Base-by-base conservation (phyloP, 208 protist genomes). In the Porcisia deanei region DNA sequence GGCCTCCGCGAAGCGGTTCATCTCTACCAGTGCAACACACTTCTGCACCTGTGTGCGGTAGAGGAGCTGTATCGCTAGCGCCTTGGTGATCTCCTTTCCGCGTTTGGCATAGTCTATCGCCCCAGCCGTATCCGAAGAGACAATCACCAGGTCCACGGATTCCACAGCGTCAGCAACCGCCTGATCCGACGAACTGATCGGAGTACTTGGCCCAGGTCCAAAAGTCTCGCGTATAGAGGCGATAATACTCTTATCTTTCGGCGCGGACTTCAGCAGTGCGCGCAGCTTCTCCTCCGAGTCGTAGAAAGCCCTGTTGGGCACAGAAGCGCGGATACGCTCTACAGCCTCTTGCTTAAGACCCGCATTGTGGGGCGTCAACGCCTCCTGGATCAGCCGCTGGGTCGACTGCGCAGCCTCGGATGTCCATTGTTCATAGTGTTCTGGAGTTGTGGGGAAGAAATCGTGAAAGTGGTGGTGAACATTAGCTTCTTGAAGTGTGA, bases 381-480 rank as follows among this genome's bases (percentile, higher is more conserved):
- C 75, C n/a, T 84, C 69, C n/a, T 79, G 59, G 25, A 94, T 87
- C n/a, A 89, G 65, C 57, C 81, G 72, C 70, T 84, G 79, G 30
- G 82, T 76, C 20, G 71, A 63, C 16, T 74, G 61, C 37, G 90
- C 86, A 20, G 43, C 71, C 53, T 84, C 73, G 9, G 93, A 94
- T 34, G 55, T 61, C 88, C 89, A 94, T 55, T 90, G 72, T 66
- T 87, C 85, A 73, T 96, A 96, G 60, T 93, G 83, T 41, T 67
- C 71, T n/a, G 75, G 52, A 30, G 70, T 76, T 59, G 55, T 60
- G 34, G 88, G 88, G 71, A 97, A 95, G 76, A 86, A 96, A 49
- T 97, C 86, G 72, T 92, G 85, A 80, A 95, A 95, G 77, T 96
- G 91, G 73, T 93, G 88, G 55, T 83, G 87, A 54, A 91, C 80